Evolutionary conservation across 1,284 basidiomycete species (phyloP).

Genomic region (Pulchroboletus neoregius): DNA sequence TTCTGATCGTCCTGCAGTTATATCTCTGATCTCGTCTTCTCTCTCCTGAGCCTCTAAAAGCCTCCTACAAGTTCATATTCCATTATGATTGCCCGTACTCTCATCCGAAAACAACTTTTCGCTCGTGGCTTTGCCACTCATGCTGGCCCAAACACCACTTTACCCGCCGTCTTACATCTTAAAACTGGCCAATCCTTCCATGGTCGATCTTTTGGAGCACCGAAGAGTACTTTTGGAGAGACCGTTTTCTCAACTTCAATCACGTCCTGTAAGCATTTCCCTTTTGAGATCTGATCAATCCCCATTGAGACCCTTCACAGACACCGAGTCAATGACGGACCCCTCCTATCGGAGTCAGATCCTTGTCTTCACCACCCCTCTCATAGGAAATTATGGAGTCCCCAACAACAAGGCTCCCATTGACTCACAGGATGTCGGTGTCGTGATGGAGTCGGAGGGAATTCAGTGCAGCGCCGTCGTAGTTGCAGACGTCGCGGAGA

Average conservation of each 20-base stretch:
- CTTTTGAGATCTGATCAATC: neutral
- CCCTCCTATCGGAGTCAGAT: conserved; percentile 98
- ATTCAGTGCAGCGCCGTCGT: conserved; percentile 93
- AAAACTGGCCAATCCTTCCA: conserved; percentile 92
- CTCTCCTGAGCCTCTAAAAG: conserved; percentile 60
- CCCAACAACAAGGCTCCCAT: conserved; percentile 76
- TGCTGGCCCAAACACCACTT: conserved; percentile 41
- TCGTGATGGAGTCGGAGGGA: conserved; percentile 84
- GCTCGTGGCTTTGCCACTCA: conserved; percentile 65
- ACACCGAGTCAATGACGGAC: conserved; percentile 99
- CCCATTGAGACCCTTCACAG: conserved; percentile 38
- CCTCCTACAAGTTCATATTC: conserved; percentile 2
- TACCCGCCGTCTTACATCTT: conserved; percentile 87
- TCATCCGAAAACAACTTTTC: conserved; percentile 48
- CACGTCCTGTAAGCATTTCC: conserved; percentile 75
- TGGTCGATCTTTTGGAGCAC: conserved; percentile 88
- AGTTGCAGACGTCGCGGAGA: conserved; percentile 92
- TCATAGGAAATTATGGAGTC: conserved; percentile 99
- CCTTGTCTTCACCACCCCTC: conserved; percentile 95
- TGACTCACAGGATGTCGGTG: conserved; percentile 81
- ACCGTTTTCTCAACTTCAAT: conserved; percentile 99
- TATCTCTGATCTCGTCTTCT: conserved; percentile 82
- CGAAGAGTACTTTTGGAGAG: conserved; percentile 89
- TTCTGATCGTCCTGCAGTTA: conserved; percentile 47
- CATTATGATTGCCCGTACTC: conserved; percentile 54